Base-by-base conservation (phyloP, 352 stramenopile species). In the Pythium chondricola region DNA sequence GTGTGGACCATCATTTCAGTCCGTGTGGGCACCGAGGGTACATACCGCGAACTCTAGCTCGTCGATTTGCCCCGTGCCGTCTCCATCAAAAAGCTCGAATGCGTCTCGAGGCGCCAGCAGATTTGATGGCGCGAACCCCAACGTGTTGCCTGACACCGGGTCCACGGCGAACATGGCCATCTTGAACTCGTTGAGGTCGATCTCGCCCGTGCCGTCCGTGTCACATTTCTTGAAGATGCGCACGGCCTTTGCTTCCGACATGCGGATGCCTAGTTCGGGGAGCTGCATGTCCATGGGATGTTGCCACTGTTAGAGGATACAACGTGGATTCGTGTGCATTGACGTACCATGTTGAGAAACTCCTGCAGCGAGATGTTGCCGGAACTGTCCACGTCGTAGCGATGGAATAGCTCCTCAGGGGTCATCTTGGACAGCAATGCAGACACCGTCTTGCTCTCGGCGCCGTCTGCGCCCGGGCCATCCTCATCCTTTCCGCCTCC, bases 101-200 rank as follows among this genome's bases (percentile, higher is more conserved):
- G 76, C 87, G 46, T 97, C 92, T 18, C 85, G 65, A 5, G 92
- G 92, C 0, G 66, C 72, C 33, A 97, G 58, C 24, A 95, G 60
- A 0, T 69, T 76, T 8, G 77, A 95, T 6, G 91, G 89, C 8
- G 71, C 61, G 54, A 98, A 97, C 2, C 79, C 73, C 9, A 88
- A 52, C 17, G 78, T 65, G 48, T 89, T 90, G 11, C 76, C 77
- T 3, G 69, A 88, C 42, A 95, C 78, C 2, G 88, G 86, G 36
- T 98, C 89, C 27, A 93, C 78, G 0, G 84, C 75, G 56, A 97
- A 97, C 59, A 97, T 78, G 6, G 92, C 89, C 65, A 90, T 90
- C 45, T 95, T 91, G 65, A 98, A 97, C 63, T 98, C 89, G 2
- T 94, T 84, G 48, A 97, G 48, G 52, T 96, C 87, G 51, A 97